A percentile compares a stretch with the other conserved stretches of the same genome.
phyloP scores from a whole-genome alignment of 2,329 filamentous ascomycete species.

The Penicillium brasilianum region DNA sequence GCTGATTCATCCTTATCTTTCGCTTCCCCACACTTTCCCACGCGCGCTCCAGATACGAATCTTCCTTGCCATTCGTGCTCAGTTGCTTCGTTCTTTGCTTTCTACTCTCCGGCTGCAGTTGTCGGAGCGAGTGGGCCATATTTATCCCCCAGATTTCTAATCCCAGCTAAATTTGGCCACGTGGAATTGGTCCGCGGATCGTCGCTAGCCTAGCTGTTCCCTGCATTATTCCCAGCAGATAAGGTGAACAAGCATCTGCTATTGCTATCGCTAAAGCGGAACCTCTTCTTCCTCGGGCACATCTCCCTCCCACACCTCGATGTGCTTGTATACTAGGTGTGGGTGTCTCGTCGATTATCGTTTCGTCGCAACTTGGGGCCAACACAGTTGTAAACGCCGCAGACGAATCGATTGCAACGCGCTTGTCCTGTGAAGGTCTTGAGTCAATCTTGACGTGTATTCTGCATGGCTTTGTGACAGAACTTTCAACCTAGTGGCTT shows the following conservation, averaged over 20 bases:
- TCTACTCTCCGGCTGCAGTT: not conserved
- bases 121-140: conserved; percentile 13
- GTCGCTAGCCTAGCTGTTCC: conserved; percentile 16
- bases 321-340: conserved; percentile 42
- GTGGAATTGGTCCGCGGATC: conserved; percentile 16
- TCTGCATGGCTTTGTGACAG: conserved; percentile 2
- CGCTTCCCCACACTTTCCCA: conserved; percentile 33
- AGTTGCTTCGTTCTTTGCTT: conserved; percentile 5
- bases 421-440: conserved; percentile 17
- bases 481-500: conserved; percentile 16
- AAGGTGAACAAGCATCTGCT: conserved; percentile 6
- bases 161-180: not conserved
- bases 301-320: conserved; percentile 40
- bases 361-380: conserved; percentile 42
- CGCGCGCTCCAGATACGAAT: conserved; percentile 15
- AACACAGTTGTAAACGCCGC: conserved; percentile 35
- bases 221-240: conserved; percentile 17
- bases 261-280: conserved; percentile 24
- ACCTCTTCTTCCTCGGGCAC: conserved; percentile 20
- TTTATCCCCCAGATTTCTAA: conserved; percentile 6
- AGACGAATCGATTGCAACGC: conserved; percentile 25
- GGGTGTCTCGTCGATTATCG: conserved; percentile 45
- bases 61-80: conserved; percentile 10
- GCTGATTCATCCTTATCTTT: conserved; percentile 29
- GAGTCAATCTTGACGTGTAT: not conserved